phyloP scores from a whole-genome alignment of 768 basidiomycete species.

The Hortiboletus flavorubellus region DNA sequence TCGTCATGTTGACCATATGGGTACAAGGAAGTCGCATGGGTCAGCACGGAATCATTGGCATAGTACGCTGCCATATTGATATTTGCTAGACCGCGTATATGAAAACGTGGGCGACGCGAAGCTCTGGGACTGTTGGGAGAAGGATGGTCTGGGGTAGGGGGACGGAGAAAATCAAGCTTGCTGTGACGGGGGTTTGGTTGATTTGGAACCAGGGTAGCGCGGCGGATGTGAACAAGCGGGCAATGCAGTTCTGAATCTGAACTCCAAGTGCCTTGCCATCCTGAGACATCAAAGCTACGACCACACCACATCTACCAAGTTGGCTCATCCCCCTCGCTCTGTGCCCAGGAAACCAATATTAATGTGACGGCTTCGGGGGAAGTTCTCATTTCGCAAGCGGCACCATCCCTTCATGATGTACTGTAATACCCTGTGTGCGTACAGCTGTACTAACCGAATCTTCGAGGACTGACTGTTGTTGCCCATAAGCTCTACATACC shows the following conservation, averaged over 20 bases:
- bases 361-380: background rate
- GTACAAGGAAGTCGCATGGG: slow-evolving; percentile 33
- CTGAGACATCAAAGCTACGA: slow-evolving; percentile 11
- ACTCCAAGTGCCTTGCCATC: slow-evolving; percentile 20
- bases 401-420: background rate
- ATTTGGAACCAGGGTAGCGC: slow-evolving; percentile 23
- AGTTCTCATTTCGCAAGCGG: background rate
- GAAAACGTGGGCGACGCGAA: slow-evolving; percentile 7
- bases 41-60: slow-evolving; percentile 24
- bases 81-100: slow-evolving; percentile 10
- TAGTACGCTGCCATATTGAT: slow-evolving; percentile 33
- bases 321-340: too few species aligned
- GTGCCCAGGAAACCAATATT: background rate
- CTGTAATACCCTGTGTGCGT: background rate
- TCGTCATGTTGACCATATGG: slow-evolving; percentile 30
- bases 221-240: slow-evolving; percentile 25
- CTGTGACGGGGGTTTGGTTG: slow-evolving; percentile 17
- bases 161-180: slow-evolving; percentile 8
- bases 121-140: background rate
- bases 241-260: slow-evolving; percentile 5
- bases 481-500: background rate
- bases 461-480: background rate
- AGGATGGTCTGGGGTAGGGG: background rate
- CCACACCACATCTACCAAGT: background rate
- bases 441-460: background rate